These are phyloP conservation scores for Ogataea parapolymorpha DNA, from an alignment of 805 yeast species.

Conservation along the genomic window DNA sequence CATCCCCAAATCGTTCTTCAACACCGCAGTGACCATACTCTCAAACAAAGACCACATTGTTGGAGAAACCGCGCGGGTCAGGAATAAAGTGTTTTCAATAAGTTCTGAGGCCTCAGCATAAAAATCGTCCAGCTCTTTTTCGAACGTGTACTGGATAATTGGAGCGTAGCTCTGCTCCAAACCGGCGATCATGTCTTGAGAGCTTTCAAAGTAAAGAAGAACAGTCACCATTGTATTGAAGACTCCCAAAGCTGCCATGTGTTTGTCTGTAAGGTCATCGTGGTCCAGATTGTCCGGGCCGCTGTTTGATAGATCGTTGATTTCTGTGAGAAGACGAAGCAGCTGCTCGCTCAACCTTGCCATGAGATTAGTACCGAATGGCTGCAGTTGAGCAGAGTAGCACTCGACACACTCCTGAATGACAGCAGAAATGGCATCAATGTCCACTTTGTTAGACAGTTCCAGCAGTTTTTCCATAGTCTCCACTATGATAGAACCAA, in stretches of 20 bases:
- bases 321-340: constrained; percentile 63
- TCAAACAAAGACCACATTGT: constrained; percentile 73
- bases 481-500: constrained; percentile 67
- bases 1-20: constrained; percentile 52
- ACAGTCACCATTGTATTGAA: constrained; percentile 85
- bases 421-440: constrained; percentile 82
- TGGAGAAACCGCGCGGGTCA: constrained; percentile 59
- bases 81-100: constrained; percentile 69
- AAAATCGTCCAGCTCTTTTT: constrained; percentile 69
- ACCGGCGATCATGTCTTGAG: constrained; percentile 61
- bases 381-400: constrained; percentile 84
- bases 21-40: constrained; percentile 37
- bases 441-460: constrained; percentile 77
- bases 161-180: constrained; percentile 77
- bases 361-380: constrained; percentile 73
- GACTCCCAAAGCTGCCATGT: constrained; percentile 82
- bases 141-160: constrained; percentile 64
- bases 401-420: constrained; percentile 95
- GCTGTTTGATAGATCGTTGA: constrained; percentile 55
- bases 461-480: constrained; percentile 77
- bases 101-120: constrained; percentile 80
- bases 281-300: constrained; percentile 51
- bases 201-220: constrained; percentile 80
- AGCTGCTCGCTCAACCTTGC: constrained; percentile 70
- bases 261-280: constrained; percentile 58